Percentiles rank a stretch among this genome's conserved stretches.
Conservation (phyloP, 371 early-diverging fungal genomes). For the Mortierella sp. region DNA sequence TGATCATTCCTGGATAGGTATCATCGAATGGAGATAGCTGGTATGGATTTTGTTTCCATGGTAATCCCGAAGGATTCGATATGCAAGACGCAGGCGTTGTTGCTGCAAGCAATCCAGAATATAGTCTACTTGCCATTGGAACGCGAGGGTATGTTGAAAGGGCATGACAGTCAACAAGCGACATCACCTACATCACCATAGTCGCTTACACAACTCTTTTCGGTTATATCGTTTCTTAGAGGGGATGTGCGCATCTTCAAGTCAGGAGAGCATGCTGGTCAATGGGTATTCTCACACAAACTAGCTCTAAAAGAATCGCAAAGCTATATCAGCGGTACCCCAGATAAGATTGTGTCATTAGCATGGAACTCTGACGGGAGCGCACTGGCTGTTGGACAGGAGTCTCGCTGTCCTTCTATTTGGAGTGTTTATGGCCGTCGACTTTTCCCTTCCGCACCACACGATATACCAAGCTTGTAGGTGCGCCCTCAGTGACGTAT, state of each 20-base stretch:
- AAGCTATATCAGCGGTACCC: constrained; percentile 36
- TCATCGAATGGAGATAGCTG: constrained; percentile 52
- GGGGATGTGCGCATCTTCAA: constrained; percentile 52
- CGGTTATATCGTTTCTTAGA: constrained; percentile 3
- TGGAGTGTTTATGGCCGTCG: constrained; percentile 87
- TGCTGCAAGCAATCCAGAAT: constrained; percentile 56
- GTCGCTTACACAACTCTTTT: neutral
- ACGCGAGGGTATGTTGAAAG: constrained; percentile 40
- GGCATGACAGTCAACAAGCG: neutral
- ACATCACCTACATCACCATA: neutral
- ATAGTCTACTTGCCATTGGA: constrained; percentile 52
- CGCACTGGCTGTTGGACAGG: constrained; percentile 80
- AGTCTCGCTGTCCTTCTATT: constrained; percentile 71
- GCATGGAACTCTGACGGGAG: constrained; percentile 86
- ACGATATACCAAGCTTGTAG: constrained; percentile 60
- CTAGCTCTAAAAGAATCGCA: constrained; percentile 51
- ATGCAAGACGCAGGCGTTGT: constrained; percentile 57
- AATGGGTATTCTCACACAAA: constrained; percentile 56
- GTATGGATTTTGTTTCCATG: constrained; percentile 57
- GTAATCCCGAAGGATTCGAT: constrained; percentile 56
- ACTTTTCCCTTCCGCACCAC: constrained; percentile 69
- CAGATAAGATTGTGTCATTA: constrained; percentile 55
- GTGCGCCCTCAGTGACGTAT: neutral
- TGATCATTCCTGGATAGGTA: constrained; percentile 2
- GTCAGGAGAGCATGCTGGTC: constrained; percentile 55